phyloP scores from a whole-genome alignment of 176 grass and related monocot species.

The Rhynchospora breviuscula region DNA sequence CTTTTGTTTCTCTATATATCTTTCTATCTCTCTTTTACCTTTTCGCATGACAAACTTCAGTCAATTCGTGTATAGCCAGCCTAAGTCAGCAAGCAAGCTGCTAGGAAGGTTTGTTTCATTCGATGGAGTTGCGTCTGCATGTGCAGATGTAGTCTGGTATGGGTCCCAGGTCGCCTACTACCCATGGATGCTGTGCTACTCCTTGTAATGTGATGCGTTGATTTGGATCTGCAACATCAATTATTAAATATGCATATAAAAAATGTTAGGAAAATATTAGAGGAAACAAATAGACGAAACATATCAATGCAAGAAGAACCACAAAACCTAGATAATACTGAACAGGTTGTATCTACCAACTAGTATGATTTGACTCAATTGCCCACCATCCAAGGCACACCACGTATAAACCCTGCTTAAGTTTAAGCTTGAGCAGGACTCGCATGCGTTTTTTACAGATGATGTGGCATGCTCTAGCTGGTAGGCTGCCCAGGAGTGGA shows the following conservation, averaged over 20 bases:
- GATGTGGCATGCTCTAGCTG: background rate
- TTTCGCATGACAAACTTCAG: background rate
- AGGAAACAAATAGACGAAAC: background rate
- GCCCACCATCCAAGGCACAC: background rate
- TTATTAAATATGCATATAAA: background rate
- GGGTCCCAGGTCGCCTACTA: conserved; percentile 48
- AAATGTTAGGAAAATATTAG: background rate
- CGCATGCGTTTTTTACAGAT: background rate
- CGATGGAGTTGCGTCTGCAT: conserved; percentile 29
- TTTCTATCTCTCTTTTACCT: background rate
- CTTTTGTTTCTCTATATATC: background rate
- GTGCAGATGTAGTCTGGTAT: conserved; percentile 53
- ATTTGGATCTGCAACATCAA: conserved; percentile 43
- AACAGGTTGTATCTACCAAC: background rate
- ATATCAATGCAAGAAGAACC: background rate
- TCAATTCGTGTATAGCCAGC: background rate
- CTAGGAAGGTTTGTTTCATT: background rate
- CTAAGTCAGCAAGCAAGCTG: background rate
- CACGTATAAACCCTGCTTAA: background rate
- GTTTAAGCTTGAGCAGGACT: background rate
- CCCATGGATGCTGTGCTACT: conserved; percentile 70
- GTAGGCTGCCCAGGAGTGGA: background rate
- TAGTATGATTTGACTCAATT: background rate
- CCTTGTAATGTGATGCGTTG: conserved; percentile 57
- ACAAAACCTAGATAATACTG: background rate